Evolutionary conservation across 2,329 filamentous ascomycete species (phyloP), one percentile per base, ranked within the genome.

Genomic region (Sclerotinia minor): DNA sequence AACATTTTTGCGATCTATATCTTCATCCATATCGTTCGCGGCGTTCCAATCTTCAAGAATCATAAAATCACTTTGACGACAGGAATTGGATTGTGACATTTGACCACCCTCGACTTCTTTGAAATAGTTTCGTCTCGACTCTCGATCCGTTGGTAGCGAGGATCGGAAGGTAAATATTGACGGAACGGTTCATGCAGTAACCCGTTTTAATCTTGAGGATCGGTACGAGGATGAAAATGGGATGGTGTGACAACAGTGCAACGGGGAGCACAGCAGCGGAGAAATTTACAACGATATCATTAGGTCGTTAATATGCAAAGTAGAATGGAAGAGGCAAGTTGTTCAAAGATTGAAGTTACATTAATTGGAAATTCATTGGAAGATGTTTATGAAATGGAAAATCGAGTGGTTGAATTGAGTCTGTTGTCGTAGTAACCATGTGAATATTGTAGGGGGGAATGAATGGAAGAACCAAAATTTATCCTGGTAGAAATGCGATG

Each of bases 21-120:
- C 35, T 35, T 53, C 55, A 41, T 24, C 35, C 44, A 50, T 61
- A 35, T 76, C 68, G 26, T 71, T 72, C 52, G 76, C 60, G 60
- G 73, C 73, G 21, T 74, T 76, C 19, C 68, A 64, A 64, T 76
- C 75, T 41, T 76, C 74, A 65, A 76, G 74, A 53, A 77, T 76
- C 53, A 72, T 69, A 68, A 76, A 76, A 45, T 73, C 71, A 38
- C 69, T 58, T 24, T 60, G 69, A 47, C 55, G 65, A 45, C 45
- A 45, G 49, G 72, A 68, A 52, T 69, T 68, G 32, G 71, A 63
- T 68, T 73, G 75, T 49, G 69, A 59, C 73, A 75, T 75, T 60
- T 66, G 47, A 50, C 29, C n/a, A n/a, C n/a, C n/a, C 29, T 29
- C 29, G 29, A 29, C 29, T 29, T 29, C n/a, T n/a, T 29, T 29